Evolutionary conservation across 169 alveolate genomes (phyloP).

Genomic region (Plasmodium fragile): DNA sequence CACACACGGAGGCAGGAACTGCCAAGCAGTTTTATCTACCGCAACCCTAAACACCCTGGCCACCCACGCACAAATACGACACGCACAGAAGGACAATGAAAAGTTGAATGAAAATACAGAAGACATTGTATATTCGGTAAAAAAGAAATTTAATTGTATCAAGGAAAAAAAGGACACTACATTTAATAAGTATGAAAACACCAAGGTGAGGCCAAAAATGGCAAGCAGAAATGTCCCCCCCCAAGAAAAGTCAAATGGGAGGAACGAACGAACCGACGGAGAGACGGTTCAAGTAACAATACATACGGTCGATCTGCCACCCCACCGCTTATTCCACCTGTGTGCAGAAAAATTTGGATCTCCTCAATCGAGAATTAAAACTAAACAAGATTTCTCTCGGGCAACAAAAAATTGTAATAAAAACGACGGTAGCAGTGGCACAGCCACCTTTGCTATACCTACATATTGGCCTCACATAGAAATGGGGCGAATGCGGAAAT

Average conservation of each 20-base stretch:
- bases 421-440: neutral
- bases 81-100: conserved; percentile 69
- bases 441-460: neutral
- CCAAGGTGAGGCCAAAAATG: conserved; percentile 30
- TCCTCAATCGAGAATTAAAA: conserved; percentile 50
- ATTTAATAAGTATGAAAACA: conserved; percentile 42
- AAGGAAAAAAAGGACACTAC: conserved; percentile 53
- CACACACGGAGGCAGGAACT: neutral
- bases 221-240: neutral
- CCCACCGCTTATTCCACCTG: neutral
- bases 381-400: conserved; percentile 46
- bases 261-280: neutral
- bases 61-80: neutral
- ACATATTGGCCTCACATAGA: neutral
- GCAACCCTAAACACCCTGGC: neutral
- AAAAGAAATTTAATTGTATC: conserved; percentile 48
- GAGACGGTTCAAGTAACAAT: neutral
- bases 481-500: neutral
- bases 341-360: conserved; percentile 42
- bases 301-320: neutral
- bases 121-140: conserved; percentile 59
- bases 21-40: neutral
- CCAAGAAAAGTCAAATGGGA: neutral
- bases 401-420: conserved; percentile 67
- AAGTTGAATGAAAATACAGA: conserved; percentile 66